These are phyloP conservation scores for Fusarium siculi DNA, from an alignment of 2,329 filamentous ascomycete species.

Conservation along the genomic window DNA sequence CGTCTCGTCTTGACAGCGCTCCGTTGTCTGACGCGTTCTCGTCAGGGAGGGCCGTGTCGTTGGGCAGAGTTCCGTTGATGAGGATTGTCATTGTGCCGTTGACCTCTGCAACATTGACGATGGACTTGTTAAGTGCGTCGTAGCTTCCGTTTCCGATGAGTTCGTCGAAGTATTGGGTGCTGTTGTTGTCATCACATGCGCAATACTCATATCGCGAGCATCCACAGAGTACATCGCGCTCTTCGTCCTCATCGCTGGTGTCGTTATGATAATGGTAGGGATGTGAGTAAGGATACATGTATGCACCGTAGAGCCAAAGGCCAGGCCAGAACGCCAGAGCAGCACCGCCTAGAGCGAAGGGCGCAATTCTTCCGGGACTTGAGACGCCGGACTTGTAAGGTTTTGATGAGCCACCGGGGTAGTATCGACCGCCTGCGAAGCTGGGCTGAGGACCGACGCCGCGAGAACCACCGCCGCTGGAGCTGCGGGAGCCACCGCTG, in stretches of 20 bases:
- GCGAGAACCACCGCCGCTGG: constrained; percentile 53
- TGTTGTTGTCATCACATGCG: constrained; percentile 75
- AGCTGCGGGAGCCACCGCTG: neutral
- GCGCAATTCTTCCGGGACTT: constrained; percentile 62
- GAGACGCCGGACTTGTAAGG: constrained; percentile 71
- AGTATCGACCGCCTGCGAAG: constrained; percentile 73
- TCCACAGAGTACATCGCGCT: constrained; percentile 56
- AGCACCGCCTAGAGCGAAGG: constrained; percentile 61
- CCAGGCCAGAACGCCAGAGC: constrained; percentile 71
- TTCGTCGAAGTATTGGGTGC: constrained; percentile 67
- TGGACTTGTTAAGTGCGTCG: constrained; percentile 65
- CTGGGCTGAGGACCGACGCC: constrained; percentile 67
- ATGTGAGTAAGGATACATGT: constrained; percentile 64
- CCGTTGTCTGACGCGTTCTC: constrained; percentile 44
- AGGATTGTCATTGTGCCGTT: constrained; percentile 73
- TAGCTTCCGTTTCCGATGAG: constrained; percentile 75
- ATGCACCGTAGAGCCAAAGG: constrained; percentile 71
- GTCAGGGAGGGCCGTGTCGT: constrained; percentile 69
- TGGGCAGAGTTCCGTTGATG: constrained; percentile 81
- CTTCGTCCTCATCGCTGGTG: constrained; percentile 55
- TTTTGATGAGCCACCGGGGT: constrained; percentile 70
- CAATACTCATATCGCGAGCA: constrained; percentile 64
- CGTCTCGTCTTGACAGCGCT: constrained; percentile 33
- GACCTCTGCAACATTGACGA: constrained; percentile 69
- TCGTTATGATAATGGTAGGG: constrained; percentile 61